A percentile compares a stretch with the other conserved stretches of the same genome.
Evolutionary conservation across 2,329 filamentous ascomycete genomes (phyloP).

Genomic region (Kalaharituber pfeilii): DNA sequence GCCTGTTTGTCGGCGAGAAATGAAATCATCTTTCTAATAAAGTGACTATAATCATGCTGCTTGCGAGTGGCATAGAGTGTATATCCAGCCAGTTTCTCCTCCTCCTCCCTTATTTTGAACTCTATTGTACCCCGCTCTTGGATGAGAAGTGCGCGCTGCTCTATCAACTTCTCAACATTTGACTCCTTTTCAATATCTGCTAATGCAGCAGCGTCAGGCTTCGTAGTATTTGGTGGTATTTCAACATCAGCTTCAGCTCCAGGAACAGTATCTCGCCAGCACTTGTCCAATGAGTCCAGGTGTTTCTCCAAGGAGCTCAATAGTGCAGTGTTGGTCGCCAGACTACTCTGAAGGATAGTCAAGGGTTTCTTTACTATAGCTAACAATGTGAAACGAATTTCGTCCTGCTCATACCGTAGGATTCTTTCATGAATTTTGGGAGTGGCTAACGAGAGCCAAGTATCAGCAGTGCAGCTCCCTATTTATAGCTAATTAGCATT

Average conservation of each 20-base stretch:
- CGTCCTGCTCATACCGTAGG: constrained; percentile 44
- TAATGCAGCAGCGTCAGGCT: constrained; percentile 9
- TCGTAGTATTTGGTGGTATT: constrained; percentile 5
- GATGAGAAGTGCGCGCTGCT: constrained; percentile 23
- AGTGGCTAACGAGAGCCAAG: constrained; percentile 51
- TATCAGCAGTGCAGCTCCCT: constrained; percentile 30
- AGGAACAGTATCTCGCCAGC: constrained; percentile 28
- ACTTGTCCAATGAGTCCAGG: constrained; percentile 27
- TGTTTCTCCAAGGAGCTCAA: constrained; percentile 28
- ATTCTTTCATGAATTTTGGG: constrained; percentile 52
- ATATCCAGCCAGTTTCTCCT: constrained; percentile 27
- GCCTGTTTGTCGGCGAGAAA: not conserved
- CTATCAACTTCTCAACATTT: constrained; percentile 4
- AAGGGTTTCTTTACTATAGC: constrained; percentile 38
- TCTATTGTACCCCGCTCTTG: constrained; percentile 25
- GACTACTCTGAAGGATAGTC: constrained; percentile 21
- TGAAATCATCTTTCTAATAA: constrained; percentile 9
- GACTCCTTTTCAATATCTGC: constrained; percentile 24
- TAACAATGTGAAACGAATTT: constrained; percentile 60
- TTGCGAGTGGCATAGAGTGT: constrained; percentile 29
- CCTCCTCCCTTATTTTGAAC: constrained; percentile 28
- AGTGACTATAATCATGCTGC: constrained; percentile 22
- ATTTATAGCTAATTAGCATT: not conserved
- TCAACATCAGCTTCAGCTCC: constrained; percentile 5
- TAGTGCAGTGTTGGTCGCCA: constrained; percentile 31